Evolutionary conservation across 164 flowering plant species (phyloP).

Genomic region (Stephania cephalantha): DNA sequence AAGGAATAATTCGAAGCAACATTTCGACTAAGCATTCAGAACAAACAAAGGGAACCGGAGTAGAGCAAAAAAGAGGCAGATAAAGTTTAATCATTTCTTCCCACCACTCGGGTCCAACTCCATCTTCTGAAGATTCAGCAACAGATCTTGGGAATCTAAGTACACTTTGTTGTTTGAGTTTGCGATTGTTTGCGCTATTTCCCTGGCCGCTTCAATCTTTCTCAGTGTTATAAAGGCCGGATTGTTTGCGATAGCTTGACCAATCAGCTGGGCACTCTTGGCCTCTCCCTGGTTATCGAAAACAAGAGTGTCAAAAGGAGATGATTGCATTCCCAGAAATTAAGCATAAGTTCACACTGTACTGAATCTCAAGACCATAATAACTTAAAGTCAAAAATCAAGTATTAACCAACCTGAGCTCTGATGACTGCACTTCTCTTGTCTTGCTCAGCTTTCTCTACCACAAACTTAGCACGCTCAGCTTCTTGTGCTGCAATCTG

Average conservation of each 20-base stretch:
- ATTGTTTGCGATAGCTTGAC: constrained; percentile 49
- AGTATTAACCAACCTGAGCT: constrained; percentile 39
- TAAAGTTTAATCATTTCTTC: background rate
- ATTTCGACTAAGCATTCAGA: background rate
- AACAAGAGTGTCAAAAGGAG: background rate
- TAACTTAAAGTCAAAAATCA: background rate
- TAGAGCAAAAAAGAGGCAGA: background rate
- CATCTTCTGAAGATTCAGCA: constrained; percentile 44
- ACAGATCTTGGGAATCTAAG: constrained; percentile 37
- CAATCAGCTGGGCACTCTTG: constrained; percentile 47
- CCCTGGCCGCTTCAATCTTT: constrained; percentile 48
- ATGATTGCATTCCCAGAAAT: background rate
- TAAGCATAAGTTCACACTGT: background rate
- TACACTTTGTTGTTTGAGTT: constrained; percentile 27
- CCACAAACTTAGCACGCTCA: constrained; percentile 54
- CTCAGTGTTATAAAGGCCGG: constrained; percentile 49
- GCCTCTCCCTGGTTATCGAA: constrained; percentile 42
- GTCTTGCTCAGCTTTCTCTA: constrained; percentile 68
- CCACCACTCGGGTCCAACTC: constrained; percentile 15
- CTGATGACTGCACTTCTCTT: constrained; percentile 52
- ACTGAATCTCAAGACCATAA: background rate
- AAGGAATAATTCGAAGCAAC: background rate
- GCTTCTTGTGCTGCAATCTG: constrained; percentile 65
- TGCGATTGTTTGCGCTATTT: constrained; percentile 36
- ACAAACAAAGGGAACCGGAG: background rate